Conservation (phyloP, 345 rosid genomes). For the thale cress (Arabidopsis thaliana) region DNA sequence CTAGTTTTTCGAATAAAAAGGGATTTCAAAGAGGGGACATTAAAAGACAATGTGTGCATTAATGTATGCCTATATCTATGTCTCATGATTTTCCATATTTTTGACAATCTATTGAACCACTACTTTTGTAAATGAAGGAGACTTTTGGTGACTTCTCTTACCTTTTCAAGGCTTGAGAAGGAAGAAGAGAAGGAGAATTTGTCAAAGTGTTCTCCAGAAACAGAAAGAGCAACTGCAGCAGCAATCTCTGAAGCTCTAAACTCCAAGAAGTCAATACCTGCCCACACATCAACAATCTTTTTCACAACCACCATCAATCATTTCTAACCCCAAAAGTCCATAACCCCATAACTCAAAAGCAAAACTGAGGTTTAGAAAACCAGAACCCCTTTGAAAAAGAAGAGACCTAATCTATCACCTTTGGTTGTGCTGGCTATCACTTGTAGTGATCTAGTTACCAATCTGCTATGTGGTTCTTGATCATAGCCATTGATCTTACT, state of each 20-base stretch:
- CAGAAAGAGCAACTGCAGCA: constrained; percentile 75
- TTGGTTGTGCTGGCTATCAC: constrained; percentile 58
- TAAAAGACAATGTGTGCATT: constrained; percentile 11
- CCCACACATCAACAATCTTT: constrained; percentile 26
- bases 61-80: constrained; percentile 1
- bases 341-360: constrained; percentile 1
- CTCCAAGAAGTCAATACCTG: constrained; percentile 78
- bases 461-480: constrained; percentile 43
- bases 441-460: constrained; percentile 51
- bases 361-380: neutral
- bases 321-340: neutral
- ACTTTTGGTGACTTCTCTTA: constrained; percentile 20
- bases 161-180: constrained; percentile 42
- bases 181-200: constrained; percentile 30
- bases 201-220: constrained; percentile 45
- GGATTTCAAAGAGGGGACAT: constrained; percentile 9
- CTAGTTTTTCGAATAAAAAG: constrained; percentile 7
- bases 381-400: constrained; percentile 5
- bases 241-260: constrained; percentile 78
- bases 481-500: constrained; percentile 49
- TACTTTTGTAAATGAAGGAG: neutral
- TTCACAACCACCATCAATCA: constrained; percentile 27
- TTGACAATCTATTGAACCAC: constrained; percentile 8
- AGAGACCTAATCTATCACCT: constrained; percentile 47
- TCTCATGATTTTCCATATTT: constrained; percentile 15